phyloP scores from a whole-genome alignment of 192 early-diverging fungal genomes.

The Backusella parvicylindrica region DNA sequence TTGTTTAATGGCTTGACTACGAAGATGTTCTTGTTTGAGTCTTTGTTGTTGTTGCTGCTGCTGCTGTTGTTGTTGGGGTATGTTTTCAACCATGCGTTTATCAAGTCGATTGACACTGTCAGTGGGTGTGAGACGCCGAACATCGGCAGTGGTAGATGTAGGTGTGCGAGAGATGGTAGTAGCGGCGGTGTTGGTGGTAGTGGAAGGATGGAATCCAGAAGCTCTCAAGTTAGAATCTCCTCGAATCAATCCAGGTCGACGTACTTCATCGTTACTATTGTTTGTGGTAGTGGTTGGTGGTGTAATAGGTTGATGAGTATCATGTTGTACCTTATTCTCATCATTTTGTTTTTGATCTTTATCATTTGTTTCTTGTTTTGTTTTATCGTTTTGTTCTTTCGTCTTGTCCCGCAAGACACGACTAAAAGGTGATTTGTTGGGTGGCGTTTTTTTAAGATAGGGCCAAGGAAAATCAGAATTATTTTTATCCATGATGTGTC shows the following conservation, averaged over 20 bases:
- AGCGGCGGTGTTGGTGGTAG: background rate
- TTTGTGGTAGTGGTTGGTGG: background rate
- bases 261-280: background rate
- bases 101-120: constrained; percentile 7
- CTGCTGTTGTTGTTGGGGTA: background rate
- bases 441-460: constrained; percentile 1
- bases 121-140: background rate
- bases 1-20: background rate
- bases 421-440: constrained; percentile 6
- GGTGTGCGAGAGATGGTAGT: background rate
- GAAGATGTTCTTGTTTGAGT: background rate
- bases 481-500: background rate
- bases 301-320: background rate
- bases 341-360: background rate
- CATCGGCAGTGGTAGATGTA: background rate
- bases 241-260: background rate
- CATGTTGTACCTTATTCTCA: no score
- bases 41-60: background rate
- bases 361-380: background rate
- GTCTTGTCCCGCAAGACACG: background rate
- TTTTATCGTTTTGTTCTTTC: background rate
- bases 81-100: constrained; percentile 9
- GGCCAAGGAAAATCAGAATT: constrained; percentile 9
- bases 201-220: constrained; percentile 1
- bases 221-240: background rate